A percentile compares a stretch with the other conserved stretches of the same genome.
These are phyloP conservation scores for Brassica rapa DNA, from an alignment of 345 rosid species.

Conservation along the genomic window DNA sequence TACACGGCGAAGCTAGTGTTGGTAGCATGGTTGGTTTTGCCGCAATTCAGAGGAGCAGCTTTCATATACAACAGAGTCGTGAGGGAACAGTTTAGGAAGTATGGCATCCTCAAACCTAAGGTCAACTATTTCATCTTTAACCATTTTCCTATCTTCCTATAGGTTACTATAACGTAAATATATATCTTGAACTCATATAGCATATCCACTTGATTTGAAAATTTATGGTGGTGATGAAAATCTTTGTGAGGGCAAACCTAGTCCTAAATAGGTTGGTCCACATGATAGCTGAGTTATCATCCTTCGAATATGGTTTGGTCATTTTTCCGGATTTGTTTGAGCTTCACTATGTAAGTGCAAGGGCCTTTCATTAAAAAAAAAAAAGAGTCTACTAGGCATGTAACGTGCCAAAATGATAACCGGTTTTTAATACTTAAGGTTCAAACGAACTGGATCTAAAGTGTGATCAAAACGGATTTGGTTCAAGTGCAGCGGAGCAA, in stretches of 20 bases:
- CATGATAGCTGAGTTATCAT: not conserved
- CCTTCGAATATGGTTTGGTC: not conserved
- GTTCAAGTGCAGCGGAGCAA: not conserved
- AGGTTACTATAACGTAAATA: not conserved
- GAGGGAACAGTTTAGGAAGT: slow-evolving; percentile 54
- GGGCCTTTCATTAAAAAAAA: not conserved
- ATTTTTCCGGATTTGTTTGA: not conserved
- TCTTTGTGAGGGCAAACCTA: not conserved
- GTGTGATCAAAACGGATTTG: not conserved
- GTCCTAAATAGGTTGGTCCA: not conserved
- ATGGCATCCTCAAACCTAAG: slow-evolving; percentile 34
- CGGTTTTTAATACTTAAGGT: not conserved
- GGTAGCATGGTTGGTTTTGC: slow-evolving; percentile 75
- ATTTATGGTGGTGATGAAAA: not conserved
- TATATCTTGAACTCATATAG: not conserved
- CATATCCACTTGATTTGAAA: not conserved
- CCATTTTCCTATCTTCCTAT: not conserved
- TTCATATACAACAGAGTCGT: slow-evolving; percentile 62
- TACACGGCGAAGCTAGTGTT: slow-evolving; percentile 62
- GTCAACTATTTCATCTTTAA: not conserved
- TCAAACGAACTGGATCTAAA: not conserved
- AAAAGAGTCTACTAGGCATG: not conserved
- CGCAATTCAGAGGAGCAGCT: slow-evolving; percentile 78
- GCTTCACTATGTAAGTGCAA: not conserved
- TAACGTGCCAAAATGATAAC: not conserved